phyloP scores from a whole-genome alignment of 2,329 filamentous ascomycete species.

The Monosporascus sp. region DNA sequence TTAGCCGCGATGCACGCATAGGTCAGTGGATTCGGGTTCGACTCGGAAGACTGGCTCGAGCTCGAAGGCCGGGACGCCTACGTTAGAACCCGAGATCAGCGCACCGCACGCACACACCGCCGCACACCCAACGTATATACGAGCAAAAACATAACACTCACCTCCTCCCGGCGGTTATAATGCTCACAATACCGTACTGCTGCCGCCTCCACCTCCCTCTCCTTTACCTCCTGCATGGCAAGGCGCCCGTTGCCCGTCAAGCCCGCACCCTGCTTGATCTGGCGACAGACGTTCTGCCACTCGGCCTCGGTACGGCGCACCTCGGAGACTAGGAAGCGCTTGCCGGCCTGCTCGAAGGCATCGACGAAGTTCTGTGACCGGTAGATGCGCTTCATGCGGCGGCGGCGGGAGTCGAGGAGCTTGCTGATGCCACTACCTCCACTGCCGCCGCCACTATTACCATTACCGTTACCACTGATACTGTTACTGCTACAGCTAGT shows the following conservation, averaged over 20 bases:
- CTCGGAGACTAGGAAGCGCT: conserved; percentile 4
- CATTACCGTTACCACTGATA: background rate
- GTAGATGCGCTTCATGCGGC: conserved; percentile 8
- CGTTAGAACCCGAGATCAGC: background rate
- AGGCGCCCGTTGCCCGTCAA: too few species aligned
- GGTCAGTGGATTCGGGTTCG: background rate
- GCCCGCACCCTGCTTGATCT: background rate
- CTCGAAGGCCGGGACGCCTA: background rate
- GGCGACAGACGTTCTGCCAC: background rate
- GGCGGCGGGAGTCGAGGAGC: conserved; percentile 4
- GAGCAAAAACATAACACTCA: too few species aligned
- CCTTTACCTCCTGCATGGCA: background rate
- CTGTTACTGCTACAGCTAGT: background rate
- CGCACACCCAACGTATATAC: too few species aligned
- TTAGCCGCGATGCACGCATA: background rate
- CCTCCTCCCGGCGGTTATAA: too few species aligned
- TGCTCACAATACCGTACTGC: too few species aligned
- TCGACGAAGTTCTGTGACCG: conserved; percentile 6
- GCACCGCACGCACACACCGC: background rate
- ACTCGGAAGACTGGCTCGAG: background rate
- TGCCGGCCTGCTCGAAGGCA: conserved; percentile 3
- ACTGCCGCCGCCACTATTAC: background rate
- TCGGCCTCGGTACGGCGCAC: background rate
- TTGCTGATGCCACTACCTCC: background rate
- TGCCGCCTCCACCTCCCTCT: background rate